Evolutionary conservation across 768 basidiomycete species (phyloP).

Genomic region (Panellus pusillus): DNA sequence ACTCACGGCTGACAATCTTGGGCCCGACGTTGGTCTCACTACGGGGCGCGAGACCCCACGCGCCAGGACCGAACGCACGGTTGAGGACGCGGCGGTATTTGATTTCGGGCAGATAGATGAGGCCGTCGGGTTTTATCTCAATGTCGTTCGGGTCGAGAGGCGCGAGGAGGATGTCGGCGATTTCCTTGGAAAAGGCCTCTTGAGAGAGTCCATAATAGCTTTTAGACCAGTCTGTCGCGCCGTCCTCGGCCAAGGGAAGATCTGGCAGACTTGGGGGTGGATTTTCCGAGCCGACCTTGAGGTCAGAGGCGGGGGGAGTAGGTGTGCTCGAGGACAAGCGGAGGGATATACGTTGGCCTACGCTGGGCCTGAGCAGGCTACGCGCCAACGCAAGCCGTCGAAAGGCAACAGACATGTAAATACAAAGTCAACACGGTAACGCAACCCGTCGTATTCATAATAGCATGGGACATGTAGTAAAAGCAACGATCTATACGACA

Average conservation of each 20-base stretch:
- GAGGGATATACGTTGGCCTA: background rate
- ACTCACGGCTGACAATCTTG: slow-evolving; percentile 88
- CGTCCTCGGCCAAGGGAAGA: slow-evolving; percentile 19
- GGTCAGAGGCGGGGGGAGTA: slow-evolving; percentile 3
- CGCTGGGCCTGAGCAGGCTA: background rate
- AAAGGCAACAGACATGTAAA: no score
- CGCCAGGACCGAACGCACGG: slow-evolving; percentile 93
- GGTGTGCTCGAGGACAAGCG: background rate
- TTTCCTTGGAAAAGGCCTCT: slow-evolving; percentile 75
- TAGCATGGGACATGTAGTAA: slow-evolving; percentile 3
- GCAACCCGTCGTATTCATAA: slow-evolving; percentile 9
- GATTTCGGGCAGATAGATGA: slow-evolving; percentile 95
- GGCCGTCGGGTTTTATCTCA: slow-evolving; percentile 94
- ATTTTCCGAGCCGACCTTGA: slow-evolving; percentile 4
- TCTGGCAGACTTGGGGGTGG: slow-evolving; percentile 2
- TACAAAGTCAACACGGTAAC: no score
- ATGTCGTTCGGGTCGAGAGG: slow-evolving; percentile 78
- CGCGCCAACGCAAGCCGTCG: background rate
- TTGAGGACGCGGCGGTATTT: slow-evolving; percentile 93
- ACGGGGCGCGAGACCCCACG: slow-evolving; percentile 94
- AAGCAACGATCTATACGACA: slow-evolving; percentile 72
- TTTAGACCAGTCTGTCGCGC: slow-evolving; percentile 79
- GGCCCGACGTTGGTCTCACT: slow-evolving; percentile 89
- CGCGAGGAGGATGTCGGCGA: slow-evolving; percentile 68
- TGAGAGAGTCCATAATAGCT: slow-evolving; percentile 81